These are phyloP conservation scores for Diphasiastrum complanatum DNA, from an alignment of 83 land plant genomes.

Conservation along the genomic window DNA sequence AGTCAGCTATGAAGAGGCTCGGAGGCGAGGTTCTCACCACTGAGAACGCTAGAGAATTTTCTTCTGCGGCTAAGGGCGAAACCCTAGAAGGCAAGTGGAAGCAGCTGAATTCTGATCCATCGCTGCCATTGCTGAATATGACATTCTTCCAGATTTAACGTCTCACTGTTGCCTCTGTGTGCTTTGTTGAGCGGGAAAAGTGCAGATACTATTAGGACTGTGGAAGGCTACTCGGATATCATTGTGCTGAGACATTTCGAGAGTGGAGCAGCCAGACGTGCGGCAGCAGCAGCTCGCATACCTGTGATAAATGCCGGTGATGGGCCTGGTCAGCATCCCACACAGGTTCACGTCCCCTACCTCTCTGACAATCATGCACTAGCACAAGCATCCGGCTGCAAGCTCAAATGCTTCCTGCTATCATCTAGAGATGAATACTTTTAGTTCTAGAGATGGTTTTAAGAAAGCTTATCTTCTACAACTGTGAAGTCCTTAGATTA, in stretches of 20 bases:
- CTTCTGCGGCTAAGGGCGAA: slow-evolving; percentile 97
- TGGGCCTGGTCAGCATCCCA: slow-evolving; percentile 99
- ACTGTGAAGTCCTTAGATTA: neutral
- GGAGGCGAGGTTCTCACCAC: slow-evolving; percentile 98
- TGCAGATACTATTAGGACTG: slow-evolving; percentile 85
- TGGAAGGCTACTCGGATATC: slow-evolving; percentile 96
- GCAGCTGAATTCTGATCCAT: neutral
- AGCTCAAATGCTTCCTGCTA: too few species aligned
- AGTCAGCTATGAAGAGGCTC: slow-evolving; percentile 92
- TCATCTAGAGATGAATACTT: too few species aligned
- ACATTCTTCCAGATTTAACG: too few species aligned
- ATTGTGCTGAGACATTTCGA: slow-evolving; percentile 98
- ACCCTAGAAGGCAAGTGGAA: slow-evolving; percentile 78
- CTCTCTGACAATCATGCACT: neutral
- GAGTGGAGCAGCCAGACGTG: slow-evolving; percentile 87
- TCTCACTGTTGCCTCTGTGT: too few species aligned
- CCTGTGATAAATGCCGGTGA: slow-evolving; percentile 98
- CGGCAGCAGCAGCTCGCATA: slow-evolving; percentile 67
- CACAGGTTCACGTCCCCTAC: slow-evolving; percentile 50
- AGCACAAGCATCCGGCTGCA: too few species aligned
- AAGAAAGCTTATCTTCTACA: too few species aligned
- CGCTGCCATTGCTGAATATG: too few species aligned
- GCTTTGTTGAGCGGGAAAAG: too few species aligned
- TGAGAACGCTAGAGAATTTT: slow-evolving; percentile 94
- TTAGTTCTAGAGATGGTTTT: too few species aligned